These are phyloP conservation scores for Acanthamoeba triangularis DNA, from an alignment of 208 protist species.

Conservation along the genomic window DNA sequence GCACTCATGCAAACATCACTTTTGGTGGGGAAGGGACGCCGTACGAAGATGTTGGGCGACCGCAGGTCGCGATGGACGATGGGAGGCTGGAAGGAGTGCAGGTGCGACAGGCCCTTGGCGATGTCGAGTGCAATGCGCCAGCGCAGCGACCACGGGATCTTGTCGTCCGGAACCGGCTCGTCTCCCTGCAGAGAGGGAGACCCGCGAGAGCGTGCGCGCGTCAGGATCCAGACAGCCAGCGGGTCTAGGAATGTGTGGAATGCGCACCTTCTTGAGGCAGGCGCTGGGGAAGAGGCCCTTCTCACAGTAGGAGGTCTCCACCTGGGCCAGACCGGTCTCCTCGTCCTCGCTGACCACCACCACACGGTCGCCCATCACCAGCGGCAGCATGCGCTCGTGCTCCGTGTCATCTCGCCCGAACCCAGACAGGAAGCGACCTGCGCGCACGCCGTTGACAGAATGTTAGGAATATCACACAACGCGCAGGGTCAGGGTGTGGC, in stretches of 20 bases:
- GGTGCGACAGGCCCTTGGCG: constrained; percentile 71
- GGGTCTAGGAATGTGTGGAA: too few species aligned
- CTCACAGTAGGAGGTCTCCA: not conserved
- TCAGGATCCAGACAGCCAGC: too few species aligned
- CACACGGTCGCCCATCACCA: constrained; percentile 4
- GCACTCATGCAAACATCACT: not conserved
- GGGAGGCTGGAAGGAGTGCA: constrained; percentile 74
- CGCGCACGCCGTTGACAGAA: not conserved
- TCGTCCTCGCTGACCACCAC: not conserved
- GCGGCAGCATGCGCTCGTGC: not conserved
- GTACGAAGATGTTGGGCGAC: constrained; percentile 82
- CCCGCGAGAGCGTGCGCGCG: not conserved
- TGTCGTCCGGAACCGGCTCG: constrained; percentile 5
- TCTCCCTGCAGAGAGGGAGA: not conserved
- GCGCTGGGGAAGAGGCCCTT: constrained; percentile 27
- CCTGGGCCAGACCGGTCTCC: constrained; percentile 15
- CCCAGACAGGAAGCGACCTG: constrained; percentile 19
- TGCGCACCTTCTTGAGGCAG: constrained; percentile 8
- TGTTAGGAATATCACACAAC: not conserved
- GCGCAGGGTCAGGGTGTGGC: not conserved
- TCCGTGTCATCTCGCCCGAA: not conserved
- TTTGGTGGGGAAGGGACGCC: not conserved
- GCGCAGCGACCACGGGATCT: constrained; percentile 45
- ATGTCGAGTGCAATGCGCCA: constrained; percentile 81
- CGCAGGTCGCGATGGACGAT: constrained; percentile 85